These are phyloP conservation scores for Fusarium liriodendri DNA, from an alignment of 2,329 filamentous ascomycete genomes.

Conservation along the genomic window DNA sequence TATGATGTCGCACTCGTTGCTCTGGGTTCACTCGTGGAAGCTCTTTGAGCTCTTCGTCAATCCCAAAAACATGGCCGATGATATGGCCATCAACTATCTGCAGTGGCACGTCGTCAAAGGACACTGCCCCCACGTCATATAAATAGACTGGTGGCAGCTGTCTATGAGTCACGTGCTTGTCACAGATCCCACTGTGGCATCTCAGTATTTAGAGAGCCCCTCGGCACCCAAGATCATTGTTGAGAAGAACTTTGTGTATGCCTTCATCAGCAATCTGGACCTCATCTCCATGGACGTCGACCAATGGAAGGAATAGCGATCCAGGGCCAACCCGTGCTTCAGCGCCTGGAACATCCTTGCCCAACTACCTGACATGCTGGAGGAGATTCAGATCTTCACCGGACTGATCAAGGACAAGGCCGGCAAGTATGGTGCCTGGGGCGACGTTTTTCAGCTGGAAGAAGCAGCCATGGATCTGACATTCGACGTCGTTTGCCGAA, in stretches of 20 bases:
- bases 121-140: background rate
- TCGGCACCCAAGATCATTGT: background rate
- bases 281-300: background rate
- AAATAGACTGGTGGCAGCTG: background rate
- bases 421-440: background rate
- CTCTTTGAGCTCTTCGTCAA: background rate
- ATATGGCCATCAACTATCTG: background rate
- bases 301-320: slow-evolving; percentile 3
- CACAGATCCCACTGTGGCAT: background rate
- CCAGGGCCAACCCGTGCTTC: background rate
- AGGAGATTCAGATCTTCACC: background rate
- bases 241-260: background rate
- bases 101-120: background rate
- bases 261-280: background rate
- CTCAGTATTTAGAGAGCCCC: background rate
- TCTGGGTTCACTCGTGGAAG: background rate
- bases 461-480: slow-evolving; percentile 1
- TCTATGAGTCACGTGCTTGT: slow-evolving; percentile 1
- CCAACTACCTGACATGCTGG: background rate
- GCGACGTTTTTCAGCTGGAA: background rate
- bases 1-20: slow-evolving; percentile 1
- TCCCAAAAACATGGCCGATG: background rate
- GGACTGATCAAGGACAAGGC: background rate
- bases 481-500: slow-evolving; percentile 1
- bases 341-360: slow-evolving; percentile 3